These are phyloP conservation scores for Podospora pseudoanserina DNA, from an alignment of 495 filamentous ascomycete genomes.

Conservation along the genomic window DNA sequence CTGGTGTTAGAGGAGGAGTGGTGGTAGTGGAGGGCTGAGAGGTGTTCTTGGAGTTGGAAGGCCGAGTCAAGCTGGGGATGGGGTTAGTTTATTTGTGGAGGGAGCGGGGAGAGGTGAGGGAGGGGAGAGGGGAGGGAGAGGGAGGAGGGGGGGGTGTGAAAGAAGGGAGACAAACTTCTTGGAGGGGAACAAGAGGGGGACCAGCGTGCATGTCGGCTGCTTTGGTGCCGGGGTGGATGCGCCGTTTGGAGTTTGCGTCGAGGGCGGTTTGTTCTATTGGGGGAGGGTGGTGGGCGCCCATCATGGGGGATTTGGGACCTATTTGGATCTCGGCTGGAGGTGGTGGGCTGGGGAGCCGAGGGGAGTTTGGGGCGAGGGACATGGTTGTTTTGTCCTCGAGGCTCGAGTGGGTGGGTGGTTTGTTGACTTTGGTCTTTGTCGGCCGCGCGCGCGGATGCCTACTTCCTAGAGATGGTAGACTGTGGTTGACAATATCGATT, in stretches of 20 bases:
- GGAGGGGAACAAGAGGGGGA: slow-evolving; percentile 78
- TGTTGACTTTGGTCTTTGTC: background rate
- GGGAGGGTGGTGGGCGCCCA: slow-evolving; percentile 51
- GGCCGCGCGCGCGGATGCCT: background rate
- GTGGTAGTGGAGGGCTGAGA: slow-evolving; percentile 82
- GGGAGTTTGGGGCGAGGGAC: slow-evolving; percentile 72
- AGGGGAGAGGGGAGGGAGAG: no score
- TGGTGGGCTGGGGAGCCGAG: slow-evolving; percentile 82
- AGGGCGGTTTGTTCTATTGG: slow-evolving; percentile 57
- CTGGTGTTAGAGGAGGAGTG: slow-evolving; percentile 63
- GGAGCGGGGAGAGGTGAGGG: no score
- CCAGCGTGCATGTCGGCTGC: slow-evolving; percentile 87
- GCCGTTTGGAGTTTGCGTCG: slow-evolving; percentile 60
- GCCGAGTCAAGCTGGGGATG: slow-evolving; percentile 75
- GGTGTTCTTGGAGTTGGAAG: slow-evolving; percentile 97
- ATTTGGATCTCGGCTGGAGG: slow-evolving; percentile 89
- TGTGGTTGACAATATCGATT: background rate
- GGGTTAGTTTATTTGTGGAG: slow-evolving; percentile 6
- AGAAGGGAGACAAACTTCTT: slow-evolving; percentile 56
- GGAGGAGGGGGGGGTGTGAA: no score
- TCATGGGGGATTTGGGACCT: slow-evolving; percentile 72
- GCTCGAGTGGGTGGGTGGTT: background rate
- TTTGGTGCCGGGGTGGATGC: slow-evolving; percentile 90
- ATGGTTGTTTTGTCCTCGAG: slow-evolving; percentile 27
- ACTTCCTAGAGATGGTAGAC: background rate